These are phyloP conservation scores for Diutina scorzettiae DNA, from an alignment of 1,139 yeast genomes.

Conservation along the genomic window DNA sequence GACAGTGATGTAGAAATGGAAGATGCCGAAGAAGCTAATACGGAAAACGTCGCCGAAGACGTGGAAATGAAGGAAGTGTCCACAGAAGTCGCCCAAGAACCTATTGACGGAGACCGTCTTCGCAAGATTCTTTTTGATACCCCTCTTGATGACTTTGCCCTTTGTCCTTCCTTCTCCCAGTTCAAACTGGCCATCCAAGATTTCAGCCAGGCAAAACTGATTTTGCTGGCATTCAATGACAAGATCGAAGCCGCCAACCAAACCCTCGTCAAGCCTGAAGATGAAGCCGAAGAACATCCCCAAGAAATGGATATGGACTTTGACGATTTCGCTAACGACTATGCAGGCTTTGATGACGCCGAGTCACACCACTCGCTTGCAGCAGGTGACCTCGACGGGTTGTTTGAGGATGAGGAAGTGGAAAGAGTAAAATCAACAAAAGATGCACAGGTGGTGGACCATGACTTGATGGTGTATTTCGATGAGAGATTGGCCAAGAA, in stretches of 20 bases:
- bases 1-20: neutral
- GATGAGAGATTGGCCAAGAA: conserved; percentile 56
- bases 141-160: conserved; percentile 20
- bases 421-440: conserved; percentile 9
- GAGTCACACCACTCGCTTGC: neutral
- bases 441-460: conserved; percentile 32
- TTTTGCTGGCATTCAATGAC: conserved; percentile 2
- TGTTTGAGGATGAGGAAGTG: neutral
- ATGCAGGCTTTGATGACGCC: neutral
- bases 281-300: neutral
- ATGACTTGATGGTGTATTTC: conserved; percentile 68
- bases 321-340: neutral
- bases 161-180: conserved; percentile 55
- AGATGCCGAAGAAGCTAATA: neutral
- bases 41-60: neutral
- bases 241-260: conserved; percentile 5
- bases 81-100: neutral
- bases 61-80: no score
- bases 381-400: neutral
- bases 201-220: conserved; percentile 31
- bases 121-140: neutral
- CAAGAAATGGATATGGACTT: neutral
- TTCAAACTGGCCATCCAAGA: conserved; percentile 48
- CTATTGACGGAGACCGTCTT: neutral
- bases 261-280: neutral